A percentile compares a stretch with the other conserved stretches of the same genome.
Conservation (phyloP, 331 rosid genomes). For the Ulmus americana region DNA sequence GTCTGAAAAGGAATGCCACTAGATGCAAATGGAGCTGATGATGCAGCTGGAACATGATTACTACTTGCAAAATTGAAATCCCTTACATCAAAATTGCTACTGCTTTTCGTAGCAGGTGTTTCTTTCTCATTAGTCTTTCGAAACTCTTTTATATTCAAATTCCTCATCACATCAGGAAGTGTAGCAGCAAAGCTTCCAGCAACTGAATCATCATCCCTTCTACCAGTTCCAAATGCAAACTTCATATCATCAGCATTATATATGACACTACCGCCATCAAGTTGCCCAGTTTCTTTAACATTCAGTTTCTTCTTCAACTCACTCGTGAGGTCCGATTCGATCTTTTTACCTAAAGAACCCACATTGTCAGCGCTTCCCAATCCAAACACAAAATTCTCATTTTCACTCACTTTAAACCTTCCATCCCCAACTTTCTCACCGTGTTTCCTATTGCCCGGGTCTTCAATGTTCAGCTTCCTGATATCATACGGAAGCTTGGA, state of each 20-base stretch:
- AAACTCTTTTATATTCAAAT: slow-evolving; percentile 42
- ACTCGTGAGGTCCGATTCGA: slow-evolving; percentile 43
- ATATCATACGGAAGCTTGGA: slow-evolving; percentile 24
- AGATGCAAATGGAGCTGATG: slow-evolving; percentile 30
- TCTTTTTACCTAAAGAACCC: slow-evolving; percentile 22
- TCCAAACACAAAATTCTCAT: slow-evolving; percentile 24
- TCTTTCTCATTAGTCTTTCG: slow-evolving; percentile 12
- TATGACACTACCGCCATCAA: slow-evolving; percentile 10
- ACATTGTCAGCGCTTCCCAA: slow-evolving; percentile 24
- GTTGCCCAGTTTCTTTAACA: slow-evolving; percentile 28
- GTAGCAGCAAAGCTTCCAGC: slow-evolving; percentile 28
- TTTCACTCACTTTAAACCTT: slow-evolving; percentile 11
- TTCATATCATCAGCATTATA: slow-evolving; percentile 14
- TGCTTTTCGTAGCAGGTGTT: slow-evolving; percentile 10
- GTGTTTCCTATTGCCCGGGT: background rate
- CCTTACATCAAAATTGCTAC: slow-evolving; percentile 22
- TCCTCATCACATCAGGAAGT: slow-evolving; percentile 45
- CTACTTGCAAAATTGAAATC: slow-evolving; percentile 22
- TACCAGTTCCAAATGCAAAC: slow-evolving; percentile 23
- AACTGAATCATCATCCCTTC: slow-evolving; percentile 11
- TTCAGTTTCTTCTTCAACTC: slow-evolving; percentile 50
- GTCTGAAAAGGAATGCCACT: slow-evolving; percentile 24
- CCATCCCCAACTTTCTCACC: slow-evolving; percentile 19
- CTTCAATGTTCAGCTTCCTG: slow-evolving; percentile 10
- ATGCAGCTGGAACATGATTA: slow-evolving; percentile 23